Conservation (phyloP, 176 grass and related monocot genomes). For the Melocanna baccifera region DNA sequence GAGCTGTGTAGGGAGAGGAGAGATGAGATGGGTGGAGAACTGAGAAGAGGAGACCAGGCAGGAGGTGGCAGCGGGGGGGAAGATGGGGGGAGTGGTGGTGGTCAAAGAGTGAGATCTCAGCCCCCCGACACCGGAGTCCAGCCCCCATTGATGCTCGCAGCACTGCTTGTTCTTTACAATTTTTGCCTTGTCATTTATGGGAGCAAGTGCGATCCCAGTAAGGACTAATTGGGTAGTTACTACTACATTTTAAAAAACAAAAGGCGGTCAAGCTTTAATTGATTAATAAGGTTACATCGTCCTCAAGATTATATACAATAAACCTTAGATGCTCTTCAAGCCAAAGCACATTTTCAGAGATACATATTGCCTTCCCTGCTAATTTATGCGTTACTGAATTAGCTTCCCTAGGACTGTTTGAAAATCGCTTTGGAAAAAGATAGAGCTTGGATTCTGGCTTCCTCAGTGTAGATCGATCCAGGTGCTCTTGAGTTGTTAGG, state of each 20-base stretch:
- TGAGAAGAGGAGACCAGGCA: not conserved
- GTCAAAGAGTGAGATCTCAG: conserved; percentile 25
- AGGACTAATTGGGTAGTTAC: not conserved
- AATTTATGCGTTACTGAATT: too few species aligned
- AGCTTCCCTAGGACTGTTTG: too few species aligned
- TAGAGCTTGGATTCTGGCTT: too few species aligned
- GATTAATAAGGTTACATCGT: too few species aligned
- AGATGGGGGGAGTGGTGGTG: conserved; percentile 1
- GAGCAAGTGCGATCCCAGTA: not conserved
- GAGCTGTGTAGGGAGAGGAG: not conserved
- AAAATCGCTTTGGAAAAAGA: too few species aligned
- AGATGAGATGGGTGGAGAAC: not conserved
- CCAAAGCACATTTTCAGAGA: too few species aligned
- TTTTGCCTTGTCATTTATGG: not conserved
- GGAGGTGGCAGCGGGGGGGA: not conserved
- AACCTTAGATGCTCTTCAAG: too few species aligned
- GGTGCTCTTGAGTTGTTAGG: too few species aligned
- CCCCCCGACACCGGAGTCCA: not conserved
- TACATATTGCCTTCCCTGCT: too few species aligned
- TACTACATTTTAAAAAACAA: not conserved
- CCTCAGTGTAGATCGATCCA: too few species aligned
- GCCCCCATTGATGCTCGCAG: conserved; percentile 11
- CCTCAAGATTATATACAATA: too few species aligned
- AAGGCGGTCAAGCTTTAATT: too few species aligned
- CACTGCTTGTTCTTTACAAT: conserved; percentile 21